Percentiles rank a stretch among this genome's conserved stretches.
These are phyloP conservation scores for Capsicum pubescens DNA, from an alignment of 257 asterid genomes.

Conservation along the genomic window DNA sequence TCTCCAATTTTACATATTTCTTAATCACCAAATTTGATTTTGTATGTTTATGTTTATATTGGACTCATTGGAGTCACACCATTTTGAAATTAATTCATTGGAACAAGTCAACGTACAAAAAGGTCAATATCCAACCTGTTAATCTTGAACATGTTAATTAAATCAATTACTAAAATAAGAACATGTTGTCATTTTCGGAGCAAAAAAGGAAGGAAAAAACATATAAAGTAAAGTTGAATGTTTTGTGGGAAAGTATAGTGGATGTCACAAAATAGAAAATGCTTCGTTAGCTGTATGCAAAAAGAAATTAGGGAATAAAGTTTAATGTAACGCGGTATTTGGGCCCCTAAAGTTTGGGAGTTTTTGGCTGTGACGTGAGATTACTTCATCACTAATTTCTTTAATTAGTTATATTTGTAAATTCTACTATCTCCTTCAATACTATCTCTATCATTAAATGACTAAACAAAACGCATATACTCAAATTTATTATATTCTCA, in stretches of 20 bases:
- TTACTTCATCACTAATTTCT: conserved; percentile 9
- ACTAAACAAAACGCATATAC: no score
- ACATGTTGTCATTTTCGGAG: conserved; percentile 28
- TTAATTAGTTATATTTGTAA: background rate
- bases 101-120: background rate
- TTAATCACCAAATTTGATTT: background rate
- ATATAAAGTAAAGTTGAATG: conserved; percentile 11
- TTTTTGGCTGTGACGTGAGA: conserved; percentile 7
- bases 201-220: background rate
- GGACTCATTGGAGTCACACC: background rate
- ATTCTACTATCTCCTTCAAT: no score
- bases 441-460: no score
- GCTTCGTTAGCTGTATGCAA: conserved; percentile 32
- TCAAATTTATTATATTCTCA: no score
- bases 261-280: conserved; percentile 24
- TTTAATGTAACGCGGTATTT: conserved; percentile 35
- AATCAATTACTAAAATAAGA: background rate
- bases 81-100: background rate
- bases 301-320: conserved; percentile 26
- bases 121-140: background rate
- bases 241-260: conserved; percentile 13
- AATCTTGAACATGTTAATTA: background rate
- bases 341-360: conserved; percentile 39
- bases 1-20: background rate
- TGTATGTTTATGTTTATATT: background rate